These are phyloP conservation scores for Fusarium proliferatum DNA, from an alignment of 2,329 filamentous ascomycete genomes.

Conservation along the genomic window DNA sequence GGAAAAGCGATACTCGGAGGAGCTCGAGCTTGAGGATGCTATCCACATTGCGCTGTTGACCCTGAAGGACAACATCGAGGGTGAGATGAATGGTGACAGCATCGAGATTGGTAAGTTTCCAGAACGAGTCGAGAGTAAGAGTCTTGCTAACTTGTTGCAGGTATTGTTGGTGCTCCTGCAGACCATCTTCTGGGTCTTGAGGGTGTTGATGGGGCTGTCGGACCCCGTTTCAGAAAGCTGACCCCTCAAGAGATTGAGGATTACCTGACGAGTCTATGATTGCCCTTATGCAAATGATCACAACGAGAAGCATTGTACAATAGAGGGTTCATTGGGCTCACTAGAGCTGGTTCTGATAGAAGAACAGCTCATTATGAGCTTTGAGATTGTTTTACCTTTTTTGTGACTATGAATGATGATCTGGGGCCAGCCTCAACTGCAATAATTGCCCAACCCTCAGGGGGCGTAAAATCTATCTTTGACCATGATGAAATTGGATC, in stretches of 20 bases:
- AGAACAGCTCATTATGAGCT: slow-evolving; percentile 20
- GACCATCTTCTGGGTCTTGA: slow-evolving; percentile 93
- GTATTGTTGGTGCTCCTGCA: slow-evolving; percentile 94
- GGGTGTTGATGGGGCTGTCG: slow-evolving; percentile 84
- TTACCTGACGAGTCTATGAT: slow-evolving; percentile 96
- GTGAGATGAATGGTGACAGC: slow-evolving; percentile 98
- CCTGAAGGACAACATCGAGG: slow-evolving; percentile 98
- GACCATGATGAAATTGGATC: slow-evolving; percentile 50
- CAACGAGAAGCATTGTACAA: slow-evolving; percentile 56
- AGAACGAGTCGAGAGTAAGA: accelerated
- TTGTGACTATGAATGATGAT: slow-evolving; percentile 61
- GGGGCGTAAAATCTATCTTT: slow-evolving; percentile 47
- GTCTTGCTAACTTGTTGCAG: slow-evolving; percentile 57
- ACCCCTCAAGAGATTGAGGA: slow-evolving; percentile 99
- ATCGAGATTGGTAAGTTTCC: slow-evolving; percentile 87
- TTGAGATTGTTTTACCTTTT: slow-evolving; percentile 29
- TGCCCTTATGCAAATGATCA: slow-evolving; percentile 41
- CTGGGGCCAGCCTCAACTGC: slow-evolving; percentile 62
- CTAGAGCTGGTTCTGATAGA: slow-evolving; percentile 46
- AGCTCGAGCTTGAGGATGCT: slow-evolving; percentile 95
- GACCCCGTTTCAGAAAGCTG: slow-evolving; percentile 92
- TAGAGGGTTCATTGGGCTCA: slow-evolving; percentile 59
- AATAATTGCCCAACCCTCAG: slow-evolving; percentile 45
- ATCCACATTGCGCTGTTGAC: slow-evolving; percentile 98
- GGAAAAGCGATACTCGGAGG: slow-evolving; percentile 98